These are phyloP conservation scores for Pichia sporocuriosa DNA, from an alignment of 805 yeast species.

Conservation along the genomic window DNA sequence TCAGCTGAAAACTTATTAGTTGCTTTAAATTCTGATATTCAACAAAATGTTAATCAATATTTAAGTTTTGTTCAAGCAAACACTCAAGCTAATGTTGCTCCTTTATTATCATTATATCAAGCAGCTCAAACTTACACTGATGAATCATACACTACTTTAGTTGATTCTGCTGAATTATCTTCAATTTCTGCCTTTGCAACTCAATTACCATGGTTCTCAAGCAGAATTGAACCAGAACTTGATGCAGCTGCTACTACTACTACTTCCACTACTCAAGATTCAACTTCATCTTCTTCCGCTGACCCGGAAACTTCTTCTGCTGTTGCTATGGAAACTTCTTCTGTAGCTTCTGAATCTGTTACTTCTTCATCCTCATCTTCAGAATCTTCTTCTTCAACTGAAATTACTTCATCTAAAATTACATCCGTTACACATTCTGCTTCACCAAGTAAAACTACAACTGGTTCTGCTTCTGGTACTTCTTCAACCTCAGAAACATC, in stretches of 20 bases:
- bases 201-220: conserved; percentile 31
- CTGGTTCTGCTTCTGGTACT: too few species aligned
- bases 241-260: conserved; percentile 13
- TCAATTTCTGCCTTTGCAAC: conserved; percentile 25
- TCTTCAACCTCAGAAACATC: too few species aligned
- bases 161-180: conserved; percentile 17
- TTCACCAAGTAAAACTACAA: too few species aligned
- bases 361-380: background rate
- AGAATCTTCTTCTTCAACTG: background rate
- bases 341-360: too few species aligned
- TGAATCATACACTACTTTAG: conserved; percentile 38
- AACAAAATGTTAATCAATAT: conserved; percentile 29
- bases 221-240: conserved; percentile 23
- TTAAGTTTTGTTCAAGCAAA: conserved; percentile 28
- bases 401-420: too few species aligned
- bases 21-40: conserved; percentile 33
- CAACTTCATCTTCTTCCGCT: conserved; percentile 12
- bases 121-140: conserved; percentile 32
- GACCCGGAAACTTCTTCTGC: too few species aligned
- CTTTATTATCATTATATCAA: conserved; percentile 30
- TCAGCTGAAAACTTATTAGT: conserved; percentile 28
- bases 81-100: conserved; percentile 22
- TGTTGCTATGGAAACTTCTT: too few species aligned
- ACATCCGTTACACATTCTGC: too few species aligned
- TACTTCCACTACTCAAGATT: conserved; percentile 10